phyloP scores from a whole-genome alignment of 23 red algal species.

The Gracilaria domingensis region DNA sequence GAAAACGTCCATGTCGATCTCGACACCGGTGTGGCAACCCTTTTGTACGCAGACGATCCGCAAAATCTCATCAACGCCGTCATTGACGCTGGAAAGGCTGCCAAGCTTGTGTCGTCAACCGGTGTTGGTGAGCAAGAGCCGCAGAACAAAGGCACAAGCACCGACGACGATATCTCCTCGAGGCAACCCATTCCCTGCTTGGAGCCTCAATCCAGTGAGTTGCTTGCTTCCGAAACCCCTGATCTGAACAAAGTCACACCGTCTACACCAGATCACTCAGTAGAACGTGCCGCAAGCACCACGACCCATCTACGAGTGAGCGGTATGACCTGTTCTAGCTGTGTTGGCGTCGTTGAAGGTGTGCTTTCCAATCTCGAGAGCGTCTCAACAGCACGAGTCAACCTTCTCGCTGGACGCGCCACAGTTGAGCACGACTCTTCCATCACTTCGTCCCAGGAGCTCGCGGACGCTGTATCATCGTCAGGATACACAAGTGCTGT shows the following conservation, averaged over 20 bases:
- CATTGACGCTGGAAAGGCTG: slow-evolving; percentile 24
- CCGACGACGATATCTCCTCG: background rate
- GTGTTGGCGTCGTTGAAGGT: slow-evolving; percentile 78
- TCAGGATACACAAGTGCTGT: slow-evolving; percentile 48
- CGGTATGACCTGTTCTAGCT: slow-evolving; percentile 89
- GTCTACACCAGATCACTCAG: background rate
- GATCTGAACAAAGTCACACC: background rate
- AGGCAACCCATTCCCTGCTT: background rate
- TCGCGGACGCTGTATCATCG: slow-evolving; percentile 32
- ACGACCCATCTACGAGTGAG: slow-evolving; percentile 58
- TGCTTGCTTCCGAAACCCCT: background rate
- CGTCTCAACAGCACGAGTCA: slow-evolving; percentile 57
- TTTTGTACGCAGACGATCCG: slow-evolving; percentile 9
- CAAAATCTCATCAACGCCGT: slow-evolving; percentile 25
- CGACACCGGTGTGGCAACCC: slow-evolving; percentile 47
- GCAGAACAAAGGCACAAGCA: background rate
- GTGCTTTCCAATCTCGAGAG: slow-evolving; percentile 51
- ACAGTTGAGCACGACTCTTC: slow-evolving; percentile 56
- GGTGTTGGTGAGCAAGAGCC: background rate
- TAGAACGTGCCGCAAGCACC: background rate
- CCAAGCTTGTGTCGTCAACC: slow-evolving; percentile 21
- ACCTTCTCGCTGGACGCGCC: slow-evolving; percentile 78
- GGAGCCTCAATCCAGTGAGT: slow-evolving; percentile 4
- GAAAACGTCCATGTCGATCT: slow-evolving; percentile 53
- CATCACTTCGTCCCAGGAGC: background rate